Base-by-base conservation (phyloP, 2,329 filamentous ascomycete species). In the Exophiala sp. region DNA sequence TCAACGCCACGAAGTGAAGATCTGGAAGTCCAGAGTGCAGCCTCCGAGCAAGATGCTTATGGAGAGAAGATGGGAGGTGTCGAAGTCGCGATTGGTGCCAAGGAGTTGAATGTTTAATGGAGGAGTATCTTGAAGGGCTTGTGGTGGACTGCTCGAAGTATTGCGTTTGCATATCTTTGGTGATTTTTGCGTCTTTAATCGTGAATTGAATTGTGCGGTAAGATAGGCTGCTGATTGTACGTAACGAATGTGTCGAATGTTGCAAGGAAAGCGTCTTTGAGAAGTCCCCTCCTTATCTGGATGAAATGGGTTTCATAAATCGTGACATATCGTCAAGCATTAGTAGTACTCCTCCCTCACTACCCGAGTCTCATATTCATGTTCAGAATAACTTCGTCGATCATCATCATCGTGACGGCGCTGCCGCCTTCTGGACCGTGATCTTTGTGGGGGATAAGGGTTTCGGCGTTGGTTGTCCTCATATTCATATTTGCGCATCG, bases 1-100 rank as follows among this genome's bases (percentile, higher is more conserved):
- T 64, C 70, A 41, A 67, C 64, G 21, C 63, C 43, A 20, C 39
- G 53, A 34, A 16, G 24, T 5, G 35, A 21, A 12, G 56, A 58
- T 35, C 32, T 58, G 12, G 56, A 58, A 40, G 44, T 58, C 10
- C 48, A 48, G 12, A 41, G 50, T 46, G 29, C 48, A 14, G 47
- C 50, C 20, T 55, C 56, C 3, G 56, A 58, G 14, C 46, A 58
- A 34, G 56, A 41, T 18, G 52, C 48, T 1, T 46, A 51, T 16
- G 43, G 50, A 21, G 56, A 58, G 45, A 58, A 58, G 45, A 21
- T 16, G 3, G 42, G 39, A 14, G 52, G 40, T 10, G 45, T 58
- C 20, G 52, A 54, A 35, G 56, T 58, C 8, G 34, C 48, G 1
- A 36, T 58, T 20, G 56, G 56, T 18, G 20, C 56, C 11, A 54